Base-by-base conservation (phyloP, 805 yeast genomes). In the Candida lessepsii region DNA sequence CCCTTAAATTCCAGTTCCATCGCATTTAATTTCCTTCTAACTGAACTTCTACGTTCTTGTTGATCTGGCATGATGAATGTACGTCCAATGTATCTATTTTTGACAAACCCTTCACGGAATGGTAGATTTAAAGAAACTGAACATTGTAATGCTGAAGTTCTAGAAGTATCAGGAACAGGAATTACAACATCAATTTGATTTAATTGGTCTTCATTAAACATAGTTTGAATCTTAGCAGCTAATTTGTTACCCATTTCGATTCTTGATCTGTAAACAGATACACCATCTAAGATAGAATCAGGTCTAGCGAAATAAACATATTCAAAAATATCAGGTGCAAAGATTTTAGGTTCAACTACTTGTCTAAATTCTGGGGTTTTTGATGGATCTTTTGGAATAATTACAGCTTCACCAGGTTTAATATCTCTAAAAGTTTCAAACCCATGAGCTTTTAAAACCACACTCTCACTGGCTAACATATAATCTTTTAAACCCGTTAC, bases 11-110 rank as follows among this genome's bases (percentile, higher is more conserved):
- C 99, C 33, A 86, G 78, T 44, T 81, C 88, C 96, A 93, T 93
- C 7, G 99, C 97, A 63, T 93, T 93, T 56, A 93, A 75, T 67
- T 93, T 93, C 53, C 96, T 78, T 59, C 99, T 80, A 13, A 93
- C 99, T 17, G 95, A 83, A 2, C 96, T 87, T 37, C 90, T 81
- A 63, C 99, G 80, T 65, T 90, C 95, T 60, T 81, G 80, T 71
- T 93, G 99, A 68, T 88, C 90, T 11, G 99, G 98, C 99, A 93
- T 93, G 56, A 93, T 93, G 59, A 93, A 93, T 1, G 99, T 93
- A 65, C 99, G 81, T 23, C 99, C 99, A 44, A 93, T 95, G 58
- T 93, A 93, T 54, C 97, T 77, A 70, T 93, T 93, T 64, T 93
- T 93, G 48, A 93, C 95, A 59, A 93, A 93, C 18, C 97, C 99